Evolutionary conservation across 768 basidiomycete species (phyloP), one percentile per base, ranked within the genome.

Genomic region (Trametes cinnabarina): DNA sequence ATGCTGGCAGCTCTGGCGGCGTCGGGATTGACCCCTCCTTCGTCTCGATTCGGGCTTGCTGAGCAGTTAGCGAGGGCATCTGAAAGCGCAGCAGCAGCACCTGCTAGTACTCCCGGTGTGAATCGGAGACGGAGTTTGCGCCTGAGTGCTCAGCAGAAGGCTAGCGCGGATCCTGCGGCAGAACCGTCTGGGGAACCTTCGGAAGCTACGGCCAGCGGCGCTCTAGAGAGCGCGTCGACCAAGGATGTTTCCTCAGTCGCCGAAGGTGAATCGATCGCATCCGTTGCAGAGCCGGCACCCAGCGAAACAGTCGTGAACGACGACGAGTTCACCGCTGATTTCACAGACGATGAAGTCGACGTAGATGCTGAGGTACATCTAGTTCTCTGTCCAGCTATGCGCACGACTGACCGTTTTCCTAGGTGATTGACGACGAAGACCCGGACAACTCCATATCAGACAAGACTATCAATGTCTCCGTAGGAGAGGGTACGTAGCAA

Each of bases 1-100:
- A 94, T 96, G 88, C 82, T 97, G 46, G 92, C 94, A n/a, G 89
- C 94, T 15, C 78, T 95, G 55, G 86, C 90, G 8, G 86, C 88
- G 5, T 85, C 87, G 28, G 88, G 89, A 1, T 80, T 87, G n/a
- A 76, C 81, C 11, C 79, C 82, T 2, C 78, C 83, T 1, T 73
- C 78, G 39, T 66, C 80, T 74, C 35, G 60, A 2, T 62, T 51
- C 35, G 61, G 53, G 10, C 37, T 58, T 35, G 34, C 52, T 2
- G 57, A 58, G 10, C 30, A 30, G 19, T 14, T 56, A 34, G 55
- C 65, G n/a, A 71, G 68, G 22, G 58, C 72, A 4, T 67, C 77
- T 8, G 68, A 73, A 26, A 51, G 58, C 39, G 59, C 78, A 9
- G 71, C 74, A 12, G 74, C 78, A 30, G 42, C 68, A 1, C 60